These are phyloP conservation scores for Gaeumannomyces sp. DNA, from an alignment of 2,329 filamentous ascomycete genomes.

Conservation along the genomic window DNA sequence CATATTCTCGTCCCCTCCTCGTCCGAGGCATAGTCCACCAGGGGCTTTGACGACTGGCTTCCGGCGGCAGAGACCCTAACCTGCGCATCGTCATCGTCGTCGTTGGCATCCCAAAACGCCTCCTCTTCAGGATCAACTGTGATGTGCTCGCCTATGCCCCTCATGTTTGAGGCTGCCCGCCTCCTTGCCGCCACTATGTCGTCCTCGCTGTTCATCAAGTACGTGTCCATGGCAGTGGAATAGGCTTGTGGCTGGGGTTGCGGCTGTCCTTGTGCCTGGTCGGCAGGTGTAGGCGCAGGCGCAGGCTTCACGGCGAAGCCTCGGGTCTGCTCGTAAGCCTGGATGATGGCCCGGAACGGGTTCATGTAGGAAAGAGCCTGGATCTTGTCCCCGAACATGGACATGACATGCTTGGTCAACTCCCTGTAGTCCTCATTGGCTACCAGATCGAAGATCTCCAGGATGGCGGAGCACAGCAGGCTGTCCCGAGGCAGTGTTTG, in stretches of 20 bases:
- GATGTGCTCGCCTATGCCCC: slow-evolving; percentile 64
- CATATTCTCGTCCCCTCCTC: slow-evolving; percentile 68
- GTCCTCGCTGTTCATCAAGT: slow-evolving; percentile 66
- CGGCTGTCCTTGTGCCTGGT: slow-evolving; percentile 7
- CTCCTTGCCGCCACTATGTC: slow-evolving; percentile 36
- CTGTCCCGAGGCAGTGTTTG: slow-evolving; percentile 89
- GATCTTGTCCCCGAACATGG: slow-evolving; percentile 74
- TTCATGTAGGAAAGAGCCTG: slow-evolving; percentile 73
- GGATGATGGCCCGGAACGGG: slow-evolving; percentile 71
- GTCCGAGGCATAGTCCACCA: slow-evolving; percentile 91
- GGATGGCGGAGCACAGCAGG: slow-evolving; percentile 83
- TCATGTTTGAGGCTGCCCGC: slow-evolving; percentile 35
- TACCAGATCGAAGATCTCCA: slow-evolving; percentile 91
- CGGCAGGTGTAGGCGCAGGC: not conserved
- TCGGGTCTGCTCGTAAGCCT: slow-evolving; percentile 72
- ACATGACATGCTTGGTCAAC: slow-evolving; percentile 76
- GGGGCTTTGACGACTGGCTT: slow-evolving; percentile 45
- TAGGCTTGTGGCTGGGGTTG: slow-evolving; percentile 28
- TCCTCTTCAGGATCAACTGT: slow-evolving; percentile 75
- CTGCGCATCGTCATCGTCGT: slow-evolving; percentile 74
- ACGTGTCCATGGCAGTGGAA: slow-evolving; percentile 54
- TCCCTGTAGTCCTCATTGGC: slow-evolving; percentile 76
- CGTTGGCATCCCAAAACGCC: slow-evolving; percentile 87
- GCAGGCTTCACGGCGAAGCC: slow-evolving; percentile 22
- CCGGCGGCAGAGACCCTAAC: slow-evolving; percentile 26